phyloP scores from a whole-genome alignment of 495 filamentous ascomycete species.

The Symbiotaphrina buchneri region DNA sequence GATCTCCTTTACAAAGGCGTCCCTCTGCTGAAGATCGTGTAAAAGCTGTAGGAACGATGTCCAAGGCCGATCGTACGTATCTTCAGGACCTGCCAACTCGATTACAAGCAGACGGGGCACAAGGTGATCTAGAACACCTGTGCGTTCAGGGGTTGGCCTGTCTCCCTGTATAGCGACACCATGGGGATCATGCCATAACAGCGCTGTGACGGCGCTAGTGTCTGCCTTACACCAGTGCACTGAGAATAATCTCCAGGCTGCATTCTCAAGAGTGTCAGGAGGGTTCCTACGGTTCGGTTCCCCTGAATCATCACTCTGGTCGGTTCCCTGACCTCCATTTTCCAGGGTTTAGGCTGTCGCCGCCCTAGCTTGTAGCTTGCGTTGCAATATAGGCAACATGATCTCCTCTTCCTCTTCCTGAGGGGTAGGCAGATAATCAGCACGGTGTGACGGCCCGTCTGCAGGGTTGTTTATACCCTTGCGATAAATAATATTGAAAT shows the following conservation, averaged over 20 bases:
- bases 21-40: not conserved
- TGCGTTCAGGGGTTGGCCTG: too few relatives aligned
- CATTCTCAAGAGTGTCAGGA: not conserved
- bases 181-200: too few relatives aligned
- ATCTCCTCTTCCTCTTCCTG: too few relatives aligned
- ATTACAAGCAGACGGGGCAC: not conserved
- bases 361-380: not conserved
- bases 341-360: too few relatives aligned
- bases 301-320: not conserved
- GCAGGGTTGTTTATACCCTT: not conserved
- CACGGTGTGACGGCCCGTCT: not conserved
- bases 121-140: conserved; percentile 2
- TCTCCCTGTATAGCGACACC: too few relatives aligned
- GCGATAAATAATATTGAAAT: conserved; percentile 1
- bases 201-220: too few relatives aligned
- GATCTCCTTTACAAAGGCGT: not conserved
- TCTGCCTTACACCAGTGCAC: not conserved
- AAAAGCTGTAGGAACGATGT: not conserved
- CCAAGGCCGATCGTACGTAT: conserved; percentile 1
- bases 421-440: too few relatives aligned
- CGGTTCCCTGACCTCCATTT: not conserved
- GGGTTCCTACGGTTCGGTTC: not conserved
- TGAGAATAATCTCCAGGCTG: not conserved
- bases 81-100: not conserved
- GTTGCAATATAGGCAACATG: conserved; percentile 3